A percentile compares a stretch with the other conserved stretches of the same genome.
These are phyloP conservation scores for Mariannaea elegans DNA, from an alignment of 2,329 filamentous ascomycete species.

Conservation along the genomic window DNA sequence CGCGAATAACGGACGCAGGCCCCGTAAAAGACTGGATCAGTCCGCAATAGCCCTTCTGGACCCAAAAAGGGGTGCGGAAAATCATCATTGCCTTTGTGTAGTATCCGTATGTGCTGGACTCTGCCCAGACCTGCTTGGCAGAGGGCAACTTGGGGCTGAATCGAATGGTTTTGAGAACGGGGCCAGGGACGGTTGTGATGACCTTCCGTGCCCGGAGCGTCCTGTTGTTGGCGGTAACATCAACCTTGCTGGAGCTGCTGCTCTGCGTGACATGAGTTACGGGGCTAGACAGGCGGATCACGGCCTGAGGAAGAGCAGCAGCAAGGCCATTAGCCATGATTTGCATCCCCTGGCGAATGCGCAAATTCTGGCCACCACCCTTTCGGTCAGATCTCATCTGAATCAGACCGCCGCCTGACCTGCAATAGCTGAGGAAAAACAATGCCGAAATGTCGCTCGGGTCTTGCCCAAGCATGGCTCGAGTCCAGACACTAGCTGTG, in stretches of 20 bases:
- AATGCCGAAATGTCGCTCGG: constrained; percentile 59
- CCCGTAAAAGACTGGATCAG: constrained; percentile 55
- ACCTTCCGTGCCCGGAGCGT: constrained; percentile 51
- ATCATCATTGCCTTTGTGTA: constrained; percentile 61
- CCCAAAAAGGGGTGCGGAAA: constrained; percentile 52
- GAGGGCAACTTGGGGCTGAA: constrained; percentile 58
- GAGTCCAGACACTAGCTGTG: constrained; percentile 53
- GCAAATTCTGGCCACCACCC: constrained; percentile 61
- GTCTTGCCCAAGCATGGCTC: constrained; percentile 61
- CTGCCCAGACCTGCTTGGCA: constrained; percentile 46
- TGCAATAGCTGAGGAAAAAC: constrained; percentile 65
- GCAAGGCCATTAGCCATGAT: constrained; percentile 50
- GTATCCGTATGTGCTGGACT: constrained; percentile 53
- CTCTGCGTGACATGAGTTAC: constrained; percentile 44
- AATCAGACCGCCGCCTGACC: constrained; percentile 59
- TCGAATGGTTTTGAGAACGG: constrained; percentile 53
- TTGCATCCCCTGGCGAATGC: constrained; percentile 56
- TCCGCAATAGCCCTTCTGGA: constrained; percentile 52
- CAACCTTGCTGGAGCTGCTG: constrained; percentile 35
- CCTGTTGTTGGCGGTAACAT: too few relatives aligned
- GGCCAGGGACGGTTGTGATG: constrained; percentile 59
- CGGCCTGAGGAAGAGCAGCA: constrained; percentile 39
- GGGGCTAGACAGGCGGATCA: constrained; percentile 41
- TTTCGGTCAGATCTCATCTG: constrained; percentile 62
- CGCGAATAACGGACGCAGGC: constrained; percentile 55